A percentile compares a stretch with the other conserved stretches of the same genome.
Evolutionary conservation across 164 flowering plant species (phyloP).

Genomic region (Umbellularia californica): DNA sequence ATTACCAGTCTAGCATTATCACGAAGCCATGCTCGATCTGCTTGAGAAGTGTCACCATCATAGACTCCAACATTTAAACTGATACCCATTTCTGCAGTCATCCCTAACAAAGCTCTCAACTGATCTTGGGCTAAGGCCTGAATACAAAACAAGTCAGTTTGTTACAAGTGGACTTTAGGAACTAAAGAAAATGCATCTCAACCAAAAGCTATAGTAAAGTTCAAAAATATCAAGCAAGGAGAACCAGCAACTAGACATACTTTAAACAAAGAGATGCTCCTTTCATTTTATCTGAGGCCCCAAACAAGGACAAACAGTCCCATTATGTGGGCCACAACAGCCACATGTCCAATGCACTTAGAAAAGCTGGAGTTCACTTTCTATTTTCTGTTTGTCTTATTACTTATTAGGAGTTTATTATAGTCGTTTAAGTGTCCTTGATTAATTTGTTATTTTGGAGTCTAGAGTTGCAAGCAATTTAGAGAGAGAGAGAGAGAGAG

Average conservation of each 20-base stretch:
- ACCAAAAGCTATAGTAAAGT: neutral
- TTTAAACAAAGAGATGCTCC: neutral
- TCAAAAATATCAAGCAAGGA: neutral
- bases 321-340: too few relatives aligned
- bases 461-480: too few relatives aligned
- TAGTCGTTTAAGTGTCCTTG: too few relatives aligned
- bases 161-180: neutral
- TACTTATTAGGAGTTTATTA: too few relatives aligned
- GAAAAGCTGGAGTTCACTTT: too few relatives aligned
- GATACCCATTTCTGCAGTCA: slow-evolving; percentile 45
- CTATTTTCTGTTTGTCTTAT: too few relatives aligned
- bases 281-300: too few relatives aligned
- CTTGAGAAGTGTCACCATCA: slow-evolving; percentile 87
- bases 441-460: too few relatives aligned
- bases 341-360: too few relatives aligned
- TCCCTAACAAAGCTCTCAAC: slow-evolving; percentile 48
- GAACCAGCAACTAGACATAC: neutral
- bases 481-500: too few relatives aligned
- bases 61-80: slow-evolving; percentile 66
- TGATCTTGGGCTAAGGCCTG: slow-evolving; percentile 99
- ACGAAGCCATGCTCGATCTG: slow-evolving; percentile 60
- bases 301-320: too few relatives aligned
- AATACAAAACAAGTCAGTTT: slow-evolving; percentile 11
- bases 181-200: slow-evolving; percentile 1
- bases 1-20: slow-evolving; percentile 85